Evolutionary conservation across 1,284 basidiomycete species (phyloP).

Genomic region (Cutaneotrichosporon sp.): DNA sequence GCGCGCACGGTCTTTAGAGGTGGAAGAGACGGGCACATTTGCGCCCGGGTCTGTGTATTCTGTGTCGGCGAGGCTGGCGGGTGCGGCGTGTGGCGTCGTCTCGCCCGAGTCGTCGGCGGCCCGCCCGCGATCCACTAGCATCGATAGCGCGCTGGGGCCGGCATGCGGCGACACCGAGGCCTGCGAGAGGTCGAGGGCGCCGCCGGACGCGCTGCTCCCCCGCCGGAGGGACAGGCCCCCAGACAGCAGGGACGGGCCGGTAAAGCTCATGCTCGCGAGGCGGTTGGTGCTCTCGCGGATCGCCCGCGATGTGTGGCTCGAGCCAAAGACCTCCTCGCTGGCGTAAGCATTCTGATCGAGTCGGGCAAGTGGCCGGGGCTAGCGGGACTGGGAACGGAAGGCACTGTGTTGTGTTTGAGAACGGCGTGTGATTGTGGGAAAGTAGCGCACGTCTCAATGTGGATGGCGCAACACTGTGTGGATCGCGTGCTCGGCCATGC

Average conservation of each 20-base stretch:
- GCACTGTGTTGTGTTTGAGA: not conserved
- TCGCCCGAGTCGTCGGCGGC: slow-evolving; percentile 16
- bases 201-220: slow-evolving; percentile 10
- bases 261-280: slow-evolving; percentile 48
- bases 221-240: not conserved
- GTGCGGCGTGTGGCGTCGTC: slow-evolving; percentile 16
- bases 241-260: slow-evolving; percentile 10
- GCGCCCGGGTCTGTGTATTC: too few relatives aligned
- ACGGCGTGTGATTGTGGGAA: not conserved
- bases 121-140: slow-evolving; percentile 38
- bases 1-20: not conserved
- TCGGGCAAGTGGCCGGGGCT: not conserved
- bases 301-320: slow-evolving; percentile 30
- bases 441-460: not conserved
- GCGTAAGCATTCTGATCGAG: not conserved
- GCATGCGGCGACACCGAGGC: slow-evolving; percentile 27
- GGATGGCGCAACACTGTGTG: not conserved
- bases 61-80: slow-evolving; percentile 2
- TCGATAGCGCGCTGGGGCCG: slow-evolving; percentile 41
- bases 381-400: not conserved
- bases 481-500: not conserved
- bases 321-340: slow-evolving; percentile 9
- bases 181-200: slow-evolving; percentile 19
- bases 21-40: not conserved
- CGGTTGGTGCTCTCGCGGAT: slow-evolving; percentile 49